These are phyloP conservation scores for Curvularia hawaiiensis DNA, from an alignment of 2,329 filamentous ascomycete species.

Conservation along the genomic window DNA sequence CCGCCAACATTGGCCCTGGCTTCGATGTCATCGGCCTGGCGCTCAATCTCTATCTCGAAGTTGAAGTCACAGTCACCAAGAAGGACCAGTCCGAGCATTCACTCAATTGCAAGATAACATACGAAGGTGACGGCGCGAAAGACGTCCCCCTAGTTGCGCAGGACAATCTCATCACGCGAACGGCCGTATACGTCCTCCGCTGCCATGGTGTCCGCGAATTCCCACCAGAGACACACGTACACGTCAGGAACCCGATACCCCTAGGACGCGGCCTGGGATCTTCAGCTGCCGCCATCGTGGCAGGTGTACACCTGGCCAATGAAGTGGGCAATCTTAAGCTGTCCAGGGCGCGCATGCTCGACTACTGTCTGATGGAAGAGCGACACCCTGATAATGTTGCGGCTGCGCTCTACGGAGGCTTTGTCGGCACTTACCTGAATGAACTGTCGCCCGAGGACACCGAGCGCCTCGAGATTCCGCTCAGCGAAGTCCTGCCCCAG, in stretches of 20 bases:
- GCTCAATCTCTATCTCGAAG: conserved; percentile 89
- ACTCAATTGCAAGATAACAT: conserved; percentile 87
- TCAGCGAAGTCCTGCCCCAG: conserved; percentile 89
- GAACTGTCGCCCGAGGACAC: conserved; percentile 88
- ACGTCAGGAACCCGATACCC: conserved; percentile 95
- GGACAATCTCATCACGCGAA: conserved; percentile 90
- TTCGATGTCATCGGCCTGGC: conserved; percentile 98
- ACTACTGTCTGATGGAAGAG: conserved; percentile 96
- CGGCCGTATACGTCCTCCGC: conserved; percentile 90
- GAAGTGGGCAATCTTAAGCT: conserved; percentile 82
- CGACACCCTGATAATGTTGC: conserved; percentile 67
- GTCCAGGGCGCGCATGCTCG: conserved; percentile 81
- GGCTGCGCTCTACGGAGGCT: conserved; percentile 92
- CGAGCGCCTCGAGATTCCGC: conserved; percentile 88
- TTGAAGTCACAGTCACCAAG: conserved; percentile 74
- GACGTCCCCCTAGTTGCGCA: conserved; percentile 84
- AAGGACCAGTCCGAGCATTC: conserved; percentile 61
- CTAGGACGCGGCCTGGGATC: conserved; percentile 92
- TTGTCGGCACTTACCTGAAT: conserved; percentile 95
- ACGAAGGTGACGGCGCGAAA: conserved; percentile 80
- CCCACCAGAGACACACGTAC: conserved; percentile 81
- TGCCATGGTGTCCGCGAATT: conserved; percentile 89
- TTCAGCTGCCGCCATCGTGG: conserved; percentile 92
- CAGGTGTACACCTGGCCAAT: conserved; percentile 90
- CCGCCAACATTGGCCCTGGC: conserved; percentile 93